Base-by-base conservation (phyloP, 2,329 filamentous ascomycete species). In the Penicillium sp. region DNA sequence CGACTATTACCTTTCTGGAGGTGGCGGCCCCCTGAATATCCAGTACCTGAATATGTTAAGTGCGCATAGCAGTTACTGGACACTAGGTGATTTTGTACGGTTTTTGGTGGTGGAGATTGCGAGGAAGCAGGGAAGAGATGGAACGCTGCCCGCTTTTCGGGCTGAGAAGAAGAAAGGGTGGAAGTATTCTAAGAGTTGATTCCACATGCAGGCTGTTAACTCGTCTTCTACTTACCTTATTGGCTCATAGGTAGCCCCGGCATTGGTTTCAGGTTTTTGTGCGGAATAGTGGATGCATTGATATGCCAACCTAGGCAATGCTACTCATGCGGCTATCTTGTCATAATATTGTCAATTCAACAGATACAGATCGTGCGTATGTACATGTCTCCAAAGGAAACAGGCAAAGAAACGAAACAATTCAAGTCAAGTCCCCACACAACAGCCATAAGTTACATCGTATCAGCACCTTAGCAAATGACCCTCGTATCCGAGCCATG, bases 41-140 rank as follows among this genome's bases (percentile, higher is more conserved):
- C 91, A 97, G 71, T 99, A 99, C 66, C 72, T 97, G 30, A 96
- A 95, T 59, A 99, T 99, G 93, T 74, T 99, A 46, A 88, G 89
- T 49, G 93, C 93, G 8, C 93, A 99, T 70, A 90, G 88, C 48
- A 92, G 88, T 66, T 99, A 99, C 69, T 99, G 93, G 93, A 80
- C 83, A 2, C 84, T 87, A 61, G 81, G 77, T 25, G 93, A 97
- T 66, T 91, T 99, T 67, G 84, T 95, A n/a, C 77, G 91, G 37
- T 85, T 97, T 76, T 72, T 97, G 41, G 95, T 95, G 36, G 77
- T 92, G 28, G 93, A 99, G 71, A 84, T 95, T 59, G 91, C 91
- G 3, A 77, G 92, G 55, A 77, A 77, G 58, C 80, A 82, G 4
- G 91, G 92, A 0, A 83, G 80, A 58, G 75, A 79, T 11, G 78